phyloP scores from a whole-genome alignment of 2,329 filamentous ascomycete genomes.

The Fusarium algeriense region DNA sequence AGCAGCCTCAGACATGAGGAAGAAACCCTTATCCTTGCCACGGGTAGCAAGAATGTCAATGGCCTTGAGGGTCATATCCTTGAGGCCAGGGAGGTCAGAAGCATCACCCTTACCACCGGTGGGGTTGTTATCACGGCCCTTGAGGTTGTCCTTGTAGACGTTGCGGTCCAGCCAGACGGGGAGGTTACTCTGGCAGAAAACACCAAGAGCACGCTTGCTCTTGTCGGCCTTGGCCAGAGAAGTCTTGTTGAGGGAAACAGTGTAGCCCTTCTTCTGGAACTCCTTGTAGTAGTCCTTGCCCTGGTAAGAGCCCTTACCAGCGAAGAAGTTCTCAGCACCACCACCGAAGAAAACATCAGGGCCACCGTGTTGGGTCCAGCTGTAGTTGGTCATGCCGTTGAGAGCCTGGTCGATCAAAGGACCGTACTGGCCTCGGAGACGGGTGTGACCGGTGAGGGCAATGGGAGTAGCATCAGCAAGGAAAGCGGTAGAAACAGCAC shows the following conservation, averaged over 20 bases:
- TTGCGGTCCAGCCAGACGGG: slow-evolving; percentile 91
- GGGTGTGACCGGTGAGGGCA: slow-evolving; percentile 78
- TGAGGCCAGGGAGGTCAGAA: slow-evolving; percentile 82
- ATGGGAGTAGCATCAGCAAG: slow-evolving; percentile 86
- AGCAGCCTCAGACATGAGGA: slow-evolving; percentile 88
- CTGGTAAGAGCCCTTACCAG: slow-evolving; percentile 70
- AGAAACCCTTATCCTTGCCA: slow-evolving; percentile 79
- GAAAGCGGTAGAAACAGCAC: slow-evolving; percentile 82
- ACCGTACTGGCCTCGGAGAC: slow-evolving; percentile 76
- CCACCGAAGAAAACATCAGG: slow-evolving; percentile 87
- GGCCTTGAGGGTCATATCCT: slow-evolving; percentile 91
- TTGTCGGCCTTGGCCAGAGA: slow-evolving; percentile 70
- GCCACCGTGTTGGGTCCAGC: slow-evolving; percentile 79
- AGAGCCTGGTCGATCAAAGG: slow-evolving; percentile 81
- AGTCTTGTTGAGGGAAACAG: slow-evolving; percentile 80
- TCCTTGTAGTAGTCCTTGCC: slow-evolving; percentile 83
- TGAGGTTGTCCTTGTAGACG: slow-evolving; percentile 79
- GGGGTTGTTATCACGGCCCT: slow-evolving; percentile 75
- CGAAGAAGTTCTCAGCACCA: slow-evolving; percentile 84
- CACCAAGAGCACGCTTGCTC: slow-evolving; percentile 75
- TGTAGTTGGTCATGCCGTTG: slow-evolving; percentile 82
- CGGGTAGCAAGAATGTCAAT: slow-evolving; percentile 80
- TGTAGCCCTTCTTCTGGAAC: slow-evolving; percentile 79
- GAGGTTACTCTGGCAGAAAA: slow-evolving; percentile 81
- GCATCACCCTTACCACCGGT: slow-evolving; percentile 73